A percentile compares a stretch with the other conserved stretches of the same genome.
phyloP scores from a whole-genome alignment of 108 stramenopile species.

The Skeletonema costatum region DNA sequence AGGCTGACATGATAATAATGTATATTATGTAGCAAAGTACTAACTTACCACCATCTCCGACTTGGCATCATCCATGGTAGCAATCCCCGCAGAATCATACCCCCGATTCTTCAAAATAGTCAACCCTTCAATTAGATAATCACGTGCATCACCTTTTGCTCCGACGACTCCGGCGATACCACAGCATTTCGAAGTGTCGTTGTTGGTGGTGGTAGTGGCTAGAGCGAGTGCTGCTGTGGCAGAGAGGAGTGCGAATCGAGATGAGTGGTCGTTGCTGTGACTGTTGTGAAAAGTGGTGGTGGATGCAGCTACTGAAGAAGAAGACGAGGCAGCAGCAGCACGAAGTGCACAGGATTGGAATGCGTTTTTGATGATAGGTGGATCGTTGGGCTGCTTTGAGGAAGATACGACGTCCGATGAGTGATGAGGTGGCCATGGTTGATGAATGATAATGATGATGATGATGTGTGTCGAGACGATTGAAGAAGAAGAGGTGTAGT shows the following conservation, averaged over 20 bases:
- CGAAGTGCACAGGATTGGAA: background rate
- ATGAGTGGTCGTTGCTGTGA: background rate
- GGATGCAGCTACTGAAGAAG: background rate
- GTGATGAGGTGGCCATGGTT: conserved; percentile 30
- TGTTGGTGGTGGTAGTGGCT: background rate
- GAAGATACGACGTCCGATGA: conserved; percentile 33
- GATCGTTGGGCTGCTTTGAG: conserved; percentile 33
- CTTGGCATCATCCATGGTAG: conserved; percentile 66
- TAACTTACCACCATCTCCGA: conserved; percentile 14
- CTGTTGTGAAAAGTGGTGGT: background rate
- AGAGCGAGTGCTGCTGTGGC: background rate
- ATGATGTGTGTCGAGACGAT: too few species aligned
- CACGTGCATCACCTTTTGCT: conserved; percentile 46
- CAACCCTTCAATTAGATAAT: conserved; percentile 91
- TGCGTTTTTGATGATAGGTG: background rate
- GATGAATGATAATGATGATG: too few species aligned
- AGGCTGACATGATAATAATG: too few species aligned
- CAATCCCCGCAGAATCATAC: conserved; percentile 98
- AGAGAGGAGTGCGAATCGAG: background rate
- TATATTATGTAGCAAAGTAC: too few species aligned
- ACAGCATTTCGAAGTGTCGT: conserved; percentile 34
- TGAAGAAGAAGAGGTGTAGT: too few species aligned
- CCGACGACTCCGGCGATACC: conserved; percentile 70
- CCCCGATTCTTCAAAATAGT: conserved; percentile 97
- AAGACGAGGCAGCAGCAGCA: too few species aligned